These are phyloP conservation scores for Pharnaceum exiguum DNA, from an alignment of 148 eudicot species.

Conservation along the genomic window DNA sequence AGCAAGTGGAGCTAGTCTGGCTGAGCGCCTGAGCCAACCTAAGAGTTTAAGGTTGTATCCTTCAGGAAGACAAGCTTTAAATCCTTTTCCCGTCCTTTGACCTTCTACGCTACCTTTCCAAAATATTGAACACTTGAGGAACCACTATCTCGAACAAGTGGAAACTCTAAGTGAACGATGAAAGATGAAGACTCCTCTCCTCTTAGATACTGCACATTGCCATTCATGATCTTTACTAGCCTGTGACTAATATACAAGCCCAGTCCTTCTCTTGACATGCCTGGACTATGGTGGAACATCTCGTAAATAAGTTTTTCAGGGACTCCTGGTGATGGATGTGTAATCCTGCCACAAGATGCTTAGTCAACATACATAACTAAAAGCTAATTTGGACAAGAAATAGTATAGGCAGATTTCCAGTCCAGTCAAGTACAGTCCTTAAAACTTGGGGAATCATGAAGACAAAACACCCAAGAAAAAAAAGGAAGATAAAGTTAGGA, in stretches of 20 bases:
- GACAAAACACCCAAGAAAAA: too few species aligned
- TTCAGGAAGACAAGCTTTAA: too few species aligned
- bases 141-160: conserved; percentile 34
- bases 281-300: conserved; percentile 70
- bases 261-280: conserved; percentile 80
- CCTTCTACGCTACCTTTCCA: too few species aligned
- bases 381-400: too few species aligned
- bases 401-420: neutral
- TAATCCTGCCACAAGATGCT: conserved; percentile 46
- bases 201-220: conserved; percentile 70
- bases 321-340: conserved; percentile 84
- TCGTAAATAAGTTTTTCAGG: conserved; percentile 69
- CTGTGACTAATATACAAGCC: conserved; percentile 76
- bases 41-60: too few species aligned
- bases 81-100: too few species aligned
- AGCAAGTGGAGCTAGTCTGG: too few species aligned
- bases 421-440: too few species aligned
- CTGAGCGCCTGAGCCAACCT: too few species aligned
- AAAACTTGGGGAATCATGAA: neutral
- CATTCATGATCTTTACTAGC: conserved; percentile 76
- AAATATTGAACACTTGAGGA: too few species aligned
- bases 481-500: too few species aligned
- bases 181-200: conserved; percentile 67
- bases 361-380: neutral
- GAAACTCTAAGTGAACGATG: conserved; percentile 63